These are phyloP conservation scores for Podosphaera aphanis DNA, from an alignment of 2,329 filamentous ascomycete species.

Conservation along the genomic window DNA sequence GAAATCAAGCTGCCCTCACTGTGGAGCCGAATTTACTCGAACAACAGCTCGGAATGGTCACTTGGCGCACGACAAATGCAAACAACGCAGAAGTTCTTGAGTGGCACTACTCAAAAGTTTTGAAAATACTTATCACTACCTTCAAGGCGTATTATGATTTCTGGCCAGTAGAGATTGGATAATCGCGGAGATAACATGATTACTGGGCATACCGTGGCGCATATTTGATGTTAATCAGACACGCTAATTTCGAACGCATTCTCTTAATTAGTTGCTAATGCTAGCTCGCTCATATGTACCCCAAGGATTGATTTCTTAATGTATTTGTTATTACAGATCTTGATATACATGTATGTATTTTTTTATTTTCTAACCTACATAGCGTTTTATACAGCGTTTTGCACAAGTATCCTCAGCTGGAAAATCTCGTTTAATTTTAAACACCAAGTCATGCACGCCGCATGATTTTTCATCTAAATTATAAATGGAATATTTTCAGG, in stretches of 20 bases:
- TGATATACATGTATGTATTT: background rate
- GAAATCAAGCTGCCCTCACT: conserved; percentile 76
- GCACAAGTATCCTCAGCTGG: too few relatives aligned
- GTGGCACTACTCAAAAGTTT: background rate
- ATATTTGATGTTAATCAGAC: background rate
- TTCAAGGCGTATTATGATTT: background rate
- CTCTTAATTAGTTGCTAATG: background rate
- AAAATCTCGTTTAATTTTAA: too few relatives aligned
- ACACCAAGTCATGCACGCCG: too few relatives aligned
- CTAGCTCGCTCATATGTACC: background rate
- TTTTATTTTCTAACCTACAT: background rate
- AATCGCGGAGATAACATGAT: background rate
- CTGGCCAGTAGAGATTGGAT: background rate
- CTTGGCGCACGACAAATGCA: conserved; percentile 73
- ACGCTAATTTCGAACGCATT: background rate
- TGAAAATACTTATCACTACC: background rate
- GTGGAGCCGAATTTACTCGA: conserved; percentile 78
- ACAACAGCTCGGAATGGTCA: conserved; percentile 79
- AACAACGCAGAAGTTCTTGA: conserved; percentile 34
- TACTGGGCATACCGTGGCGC: background rate
- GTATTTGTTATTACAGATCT: background rate
- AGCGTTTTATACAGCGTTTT: background rate
- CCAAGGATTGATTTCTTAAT: background rate
- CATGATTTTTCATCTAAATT: too few relatives aligned
- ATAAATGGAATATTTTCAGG: too few relatives aligned